These are phyloP conservation scores for Daldinia decipiens DNA, from an alignment of 495 filamentous ascomycete genomes.

Conservation along the genomic window DNA sequence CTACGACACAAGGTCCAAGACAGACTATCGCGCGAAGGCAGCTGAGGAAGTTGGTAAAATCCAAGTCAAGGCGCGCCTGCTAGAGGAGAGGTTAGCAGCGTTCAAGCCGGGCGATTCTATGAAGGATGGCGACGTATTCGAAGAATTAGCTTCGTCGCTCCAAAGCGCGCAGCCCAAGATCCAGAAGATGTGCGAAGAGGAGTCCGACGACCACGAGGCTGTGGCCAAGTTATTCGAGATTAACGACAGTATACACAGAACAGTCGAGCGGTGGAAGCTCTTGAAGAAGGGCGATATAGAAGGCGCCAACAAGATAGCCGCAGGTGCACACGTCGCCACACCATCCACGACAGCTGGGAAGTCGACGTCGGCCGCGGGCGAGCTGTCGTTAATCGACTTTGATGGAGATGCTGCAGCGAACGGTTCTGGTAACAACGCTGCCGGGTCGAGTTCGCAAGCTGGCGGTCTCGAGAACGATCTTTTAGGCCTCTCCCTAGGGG, in stretches of 20 bases:
- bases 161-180: slow-evolving; percentile 98
- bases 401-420: slow-evolving; percentile 73
- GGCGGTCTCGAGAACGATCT: slow-evolving; percentile 64
- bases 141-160: slow-evolving; percentile 91
- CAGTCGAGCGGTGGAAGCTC: slow-evolving; percentile 92
- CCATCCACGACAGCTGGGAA: slow-evolving; percentile 69
- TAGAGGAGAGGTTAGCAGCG: slow-evolving; percentile 92
- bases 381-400: slow-evolving; percentile 94
- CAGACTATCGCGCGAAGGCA: slow-evolving; percentile 96
- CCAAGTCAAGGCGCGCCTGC: slow-evolving; percentile 87
- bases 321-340: slow-evolving; percentile 73
- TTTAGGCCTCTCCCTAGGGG: slow-evolving; percentile 62
- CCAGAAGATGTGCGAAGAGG: slow-evolving; percentile 98
- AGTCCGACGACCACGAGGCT: slow-evolving; percentile 94
- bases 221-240: slow-evolving; percentile 96
- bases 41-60: slow-evolving; percentile 94
- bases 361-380: slow-evolving; percentile 78
- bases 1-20: slow-evolving; percentile 92
- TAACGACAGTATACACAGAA: slow-evolving; percentile 98
- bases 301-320: slow-evolving; percentile 83
- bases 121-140: slow-evolving; percentile 91
- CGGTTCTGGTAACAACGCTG: slow-evolving; percentile 52
- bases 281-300: slow-evolving; percentile 94
- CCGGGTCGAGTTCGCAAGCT: slow-evolving; percentile 48
- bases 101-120: slow-evolving; percentile 85